Base-by-base conservation (phyloP, 1,139 yeast genomes). In the Geotrichum macrosporum region DNA sequence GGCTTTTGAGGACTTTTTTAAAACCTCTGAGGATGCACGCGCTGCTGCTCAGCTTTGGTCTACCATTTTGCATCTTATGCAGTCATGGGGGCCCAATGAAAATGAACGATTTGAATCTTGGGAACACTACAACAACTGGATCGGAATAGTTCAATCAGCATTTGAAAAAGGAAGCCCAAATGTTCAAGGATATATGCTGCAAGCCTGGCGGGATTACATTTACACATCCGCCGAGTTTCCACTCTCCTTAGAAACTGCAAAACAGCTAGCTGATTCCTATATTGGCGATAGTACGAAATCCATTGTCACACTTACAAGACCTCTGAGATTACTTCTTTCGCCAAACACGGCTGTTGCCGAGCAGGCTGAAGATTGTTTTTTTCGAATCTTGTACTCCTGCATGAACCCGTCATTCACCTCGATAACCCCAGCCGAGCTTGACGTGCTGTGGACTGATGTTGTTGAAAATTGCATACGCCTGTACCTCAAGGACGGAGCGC, bases 21-120 rank as follows among this genome's bases (percentile, higher is more conserved):
- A 37, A 27, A 41, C 47, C 39, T 46, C 47, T 15, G 53, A 52
- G 4, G 54, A 51, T 34, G 56, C 55, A 2, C 41, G 41, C 13
- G 38, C 44, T 24, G 58, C 57, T 3, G 50, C 55, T 52, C 19
- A 45, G 13, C 44, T 51, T 10, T 57, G 60, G 60, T 48, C 49
- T 29, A 44, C 54, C 2, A 41, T 57, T 9, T 39, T 55, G 10
- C 50, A 47, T 9, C 44, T 52, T 16, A 32, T 55, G 5, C 41
- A 48, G 5, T 34, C 44, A 29, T 48, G 50, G 50, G 53, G 57
- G 22, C 50, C 55, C 5, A 45, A 40, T 8, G 29, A 51, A 5
- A 46, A 45, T 9, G 55, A 55, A 9, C 44, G 48, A 18, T 44
- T 53, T 3, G 56, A 54, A 13, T 35, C 48, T 10, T 57, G 60